Base-by-base conservation (phyloP, 495 filamentous ascomycete genomes). In the Lophiotrema nucula region DNA sequence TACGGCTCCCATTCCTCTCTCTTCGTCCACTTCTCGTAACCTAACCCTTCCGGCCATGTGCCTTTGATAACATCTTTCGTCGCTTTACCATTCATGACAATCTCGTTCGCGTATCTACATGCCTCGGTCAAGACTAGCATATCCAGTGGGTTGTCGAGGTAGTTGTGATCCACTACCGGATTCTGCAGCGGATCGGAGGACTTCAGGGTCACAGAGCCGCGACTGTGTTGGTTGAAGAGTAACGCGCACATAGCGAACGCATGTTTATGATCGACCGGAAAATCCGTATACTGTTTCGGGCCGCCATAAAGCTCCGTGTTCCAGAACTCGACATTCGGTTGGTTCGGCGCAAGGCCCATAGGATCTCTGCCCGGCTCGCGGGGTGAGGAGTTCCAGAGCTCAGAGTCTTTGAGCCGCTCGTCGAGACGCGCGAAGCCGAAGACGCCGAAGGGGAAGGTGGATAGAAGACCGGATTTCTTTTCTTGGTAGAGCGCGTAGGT, bases 61-160 rank as follows among this genome's bases (percentile, higher is more conserved):
- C 79, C 81, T 60, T 77, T 76, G 10, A 84, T 72, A 53, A 82
- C 73, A 66, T 83, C 79, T 54, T 74, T 79, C 1, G 81, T 81
- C 4, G 78, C 80, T 11, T 67, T 64, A 1, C 80, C 80, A 16
- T 75, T 68, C 68, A 74, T 78, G 24, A 80, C 74, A 56, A 83
- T 76, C 58, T 83, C 79, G 58, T 81, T 82, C 0, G 68, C 79
- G 25, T 51, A 47, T 16, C 38, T 16, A 25, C 59, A 62, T 15
- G 13, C 59, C 47, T 77, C 72, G 39, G 70, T 54, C 27, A 58
- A 15, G 5, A 46, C 51, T 18, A 45, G 16, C 19, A 53, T 46
- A 41, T 68, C 66, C 16, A 66, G 53, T 16, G 53, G 53, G 25
- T 68, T 23, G 0, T 67, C 61, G 1, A 88, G 70, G 62, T 81